These are phyloP conservation scores for Fusarium burgessii DNA, from an alignment of 2,329 filamentous ascomycete species.

Conservation along the genomic window DNA sequence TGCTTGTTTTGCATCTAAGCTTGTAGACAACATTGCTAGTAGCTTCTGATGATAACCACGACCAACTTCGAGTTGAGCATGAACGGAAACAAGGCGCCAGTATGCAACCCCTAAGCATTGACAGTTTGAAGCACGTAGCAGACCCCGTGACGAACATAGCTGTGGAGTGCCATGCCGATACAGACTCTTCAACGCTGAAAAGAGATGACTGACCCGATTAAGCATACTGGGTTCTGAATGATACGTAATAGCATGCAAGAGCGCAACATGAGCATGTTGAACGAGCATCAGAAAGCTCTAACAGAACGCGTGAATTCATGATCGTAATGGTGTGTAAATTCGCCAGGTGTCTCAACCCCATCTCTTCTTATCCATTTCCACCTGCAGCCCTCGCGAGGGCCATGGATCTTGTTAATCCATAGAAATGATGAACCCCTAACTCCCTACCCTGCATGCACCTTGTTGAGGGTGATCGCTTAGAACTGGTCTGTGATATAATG, in stretches of 20 bases:
- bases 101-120: neutral
- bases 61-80: neutral
- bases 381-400: neutral
- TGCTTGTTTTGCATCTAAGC: no score
- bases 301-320: slow-evolving; percentile 43
- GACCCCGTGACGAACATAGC: neutral
- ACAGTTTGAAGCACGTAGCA: neutral
- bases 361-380: slow-evolving; percentile 11
- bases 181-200: neutral
- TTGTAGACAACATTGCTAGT: no score
- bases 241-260: neutral
- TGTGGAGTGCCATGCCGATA: neutral
- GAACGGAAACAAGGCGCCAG: neutral
- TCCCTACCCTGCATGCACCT: slow-evolving; percentile 6
- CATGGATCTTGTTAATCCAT: slow-evolving; percentile 7
- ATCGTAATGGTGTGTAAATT: slow-evolving; percentile 44
- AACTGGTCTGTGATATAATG: slow-evolving; percentile 37
- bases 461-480: slow-evolving; percentile 19
- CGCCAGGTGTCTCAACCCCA: slow-evolving; percentile 35
- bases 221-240: neutral
- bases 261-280: neutral
- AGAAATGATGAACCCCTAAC: neutral
- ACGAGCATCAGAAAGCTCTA: slow-evolving; percentile 9
- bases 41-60: no score
- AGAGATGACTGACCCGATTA: neutral